Evolutionary conservation across 2,329 filamentous ascomycete species (phyloP).

Genomic region (Fusarium sp.): DNA sequence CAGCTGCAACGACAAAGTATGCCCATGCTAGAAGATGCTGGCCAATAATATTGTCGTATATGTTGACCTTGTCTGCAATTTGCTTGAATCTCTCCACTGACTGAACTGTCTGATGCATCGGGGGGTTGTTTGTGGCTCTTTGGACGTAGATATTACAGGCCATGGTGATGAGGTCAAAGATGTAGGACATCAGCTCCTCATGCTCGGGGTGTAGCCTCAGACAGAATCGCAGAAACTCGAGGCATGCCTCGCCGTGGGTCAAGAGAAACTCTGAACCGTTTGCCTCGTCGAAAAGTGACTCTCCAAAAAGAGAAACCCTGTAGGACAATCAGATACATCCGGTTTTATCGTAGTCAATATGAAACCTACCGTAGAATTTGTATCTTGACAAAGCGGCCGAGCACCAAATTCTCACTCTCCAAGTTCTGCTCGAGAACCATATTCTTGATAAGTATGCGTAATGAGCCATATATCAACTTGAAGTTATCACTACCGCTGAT

Average conservation of each 20-base stretch:
- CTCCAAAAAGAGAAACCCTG: slow-evolving; percentile 17
- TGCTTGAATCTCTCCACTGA: slow-evolving; percentile 6
- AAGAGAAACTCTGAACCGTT: slow-evolving; percentile 12
- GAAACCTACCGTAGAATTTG: slow-evolving; percentile 12
- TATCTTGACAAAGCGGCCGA: slow-evolving; percentile 11
- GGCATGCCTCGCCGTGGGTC: slow-evolving; percentile 6
- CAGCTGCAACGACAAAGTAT: slow-evolving; percentile 18
- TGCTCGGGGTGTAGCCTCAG: slow-evolving; percentile 10
- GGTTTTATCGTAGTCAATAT: too few relatives aligned
- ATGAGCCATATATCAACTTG: slow-evolving; percentile 15
- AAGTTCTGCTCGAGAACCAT: background rate
- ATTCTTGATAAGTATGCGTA: background rate
- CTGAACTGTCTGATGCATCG: background rate
- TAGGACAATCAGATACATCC: too few relatives aligned
- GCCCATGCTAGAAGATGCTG: slow-evolving; percentile 16
- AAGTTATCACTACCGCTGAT: slow-evolving; percentile 19
- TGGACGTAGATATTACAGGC: slow-evolving; percentile 18
- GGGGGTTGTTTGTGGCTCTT: slow-evolving; percentile 1
- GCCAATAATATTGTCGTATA: slow-evolving; percentile 6
- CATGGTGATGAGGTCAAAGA: slow-evolving; percentile 15
- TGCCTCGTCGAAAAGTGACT: slow-evolving; percentile 11
- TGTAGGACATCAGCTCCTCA: slow-evolving; percentile 11
- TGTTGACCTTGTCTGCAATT: slow-evolving; percentile 5
- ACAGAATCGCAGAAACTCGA: slow-evolving; percentile 20
- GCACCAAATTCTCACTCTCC: background rate